Percentiles rank a stretch among this genome's conserved stretches.
phyloP scores from a whole-genome alignment of 2,329 filamentous ascomycete species.

The Fusarium sp. region DNA sequence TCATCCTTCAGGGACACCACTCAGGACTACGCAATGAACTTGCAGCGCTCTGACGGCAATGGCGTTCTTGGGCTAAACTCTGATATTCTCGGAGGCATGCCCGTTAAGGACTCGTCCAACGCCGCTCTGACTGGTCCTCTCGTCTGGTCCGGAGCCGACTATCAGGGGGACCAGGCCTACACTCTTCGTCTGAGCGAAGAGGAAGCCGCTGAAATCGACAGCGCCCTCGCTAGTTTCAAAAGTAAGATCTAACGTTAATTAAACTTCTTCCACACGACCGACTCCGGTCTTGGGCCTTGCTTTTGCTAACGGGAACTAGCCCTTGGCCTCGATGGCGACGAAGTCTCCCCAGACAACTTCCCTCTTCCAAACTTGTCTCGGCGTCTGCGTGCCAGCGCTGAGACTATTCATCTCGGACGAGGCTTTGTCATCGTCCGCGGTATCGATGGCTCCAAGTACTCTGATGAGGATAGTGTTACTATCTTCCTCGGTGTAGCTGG shows the following conservation, averaged over 20 bases:
- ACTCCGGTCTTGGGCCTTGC: conserved; percentile 2
- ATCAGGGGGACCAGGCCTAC: conserved; percentile 26
- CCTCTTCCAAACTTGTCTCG: conserved; percentile 54
- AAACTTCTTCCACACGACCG: neutral
- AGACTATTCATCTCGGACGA: conserved; percentile 55
- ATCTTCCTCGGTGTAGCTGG: conserved; percentile 69
- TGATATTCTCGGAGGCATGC: conserved; percentile 16
- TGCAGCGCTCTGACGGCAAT: conserved; percentile 13
- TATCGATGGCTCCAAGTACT: conserved; percentile 61
- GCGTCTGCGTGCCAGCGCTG: conserved; percentile 52
- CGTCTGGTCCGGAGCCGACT: conserved; percentile 45
- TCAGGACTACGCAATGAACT: conserved; percentile 17
- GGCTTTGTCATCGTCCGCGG: conserved; percentile 69
- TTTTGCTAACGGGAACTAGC: conserved; percentile 32
- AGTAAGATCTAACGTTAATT: conserved; percentile 36
- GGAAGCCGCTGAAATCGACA: conserved; percentile 41
- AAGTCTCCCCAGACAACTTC: conserved; percentile 53
- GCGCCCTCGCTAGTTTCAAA: conserved; percentile 48
- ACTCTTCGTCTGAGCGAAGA: conserved; percentile 34
- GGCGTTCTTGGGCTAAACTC: conserved; percentile 21
- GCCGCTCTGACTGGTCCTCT: conserved; percentile 38
- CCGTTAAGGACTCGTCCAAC: conserved; percentile 16
- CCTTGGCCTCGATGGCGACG: conserved; percentile 36
- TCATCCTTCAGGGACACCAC: conserved; percentile 20
- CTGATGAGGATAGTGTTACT: conserved; percentile 65